Percentiles rank a stretch among this genome's conserved stretches.
These are phyloP conservation scores for Quercus wislizeni DNA, from an alignment of 306 rosid genomes.

Conservation along the genomic window DNA sequence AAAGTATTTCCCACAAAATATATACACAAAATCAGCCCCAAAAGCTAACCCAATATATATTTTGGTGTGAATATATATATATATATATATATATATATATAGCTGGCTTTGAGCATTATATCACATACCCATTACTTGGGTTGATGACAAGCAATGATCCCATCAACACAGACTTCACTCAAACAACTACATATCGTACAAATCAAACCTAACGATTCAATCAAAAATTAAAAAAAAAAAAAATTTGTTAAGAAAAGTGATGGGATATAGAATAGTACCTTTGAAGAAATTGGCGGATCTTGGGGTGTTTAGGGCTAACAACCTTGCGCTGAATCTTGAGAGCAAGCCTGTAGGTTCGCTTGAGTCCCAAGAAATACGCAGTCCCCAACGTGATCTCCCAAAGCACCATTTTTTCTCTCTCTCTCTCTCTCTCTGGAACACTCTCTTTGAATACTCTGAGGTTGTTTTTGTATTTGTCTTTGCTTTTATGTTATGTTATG, in stretches of 20 bases:
- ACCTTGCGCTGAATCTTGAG: slow-evolving; percentile 74
- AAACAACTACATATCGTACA: too few species aligned
- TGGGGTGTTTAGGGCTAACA: slow-evolving; percentile 54
- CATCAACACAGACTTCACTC: too few species aligned
- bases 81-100: too few species aligned
- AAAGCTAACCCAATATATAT: too few species aligned
- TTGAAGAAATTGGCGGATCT: slow-evolving; percentile 64
- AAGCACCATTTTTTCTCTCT: slow-evolving; percentile 59
- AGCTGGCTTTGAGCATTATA: too few species aligned
- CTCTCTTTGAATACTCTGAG: background rate
- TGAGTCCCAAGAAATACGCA: slow-evolving; percentile 87
- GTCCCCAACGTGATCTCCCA: slow-evolving; percentile 96
- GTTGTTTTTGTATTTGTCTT: too few species aligned
- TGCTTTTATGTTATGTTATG: background rate
- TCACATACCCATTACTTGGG: too few species aligned
- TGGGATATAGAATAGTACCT: slow-evolving; percentile 35
- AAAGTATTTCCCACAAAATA: too few species aligned
- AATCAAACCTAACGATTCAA: background rate
- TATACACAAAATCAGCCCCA: too few species aligned
- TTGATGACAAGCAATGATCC: too few species aligned
- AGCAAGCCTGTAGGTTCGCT: slow-evolving; percentile 74
- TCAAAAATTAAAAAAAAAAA: background rate
- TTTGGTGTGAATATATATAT: too few species aligned
- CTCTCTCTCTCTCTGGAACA: background rate
- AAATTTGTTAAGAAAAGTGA: background rate